phyloP scores from a whole-genome alignment of 2,329 filamentous ascomycete genomes.

The Setomelanomma holmii region DNA sequence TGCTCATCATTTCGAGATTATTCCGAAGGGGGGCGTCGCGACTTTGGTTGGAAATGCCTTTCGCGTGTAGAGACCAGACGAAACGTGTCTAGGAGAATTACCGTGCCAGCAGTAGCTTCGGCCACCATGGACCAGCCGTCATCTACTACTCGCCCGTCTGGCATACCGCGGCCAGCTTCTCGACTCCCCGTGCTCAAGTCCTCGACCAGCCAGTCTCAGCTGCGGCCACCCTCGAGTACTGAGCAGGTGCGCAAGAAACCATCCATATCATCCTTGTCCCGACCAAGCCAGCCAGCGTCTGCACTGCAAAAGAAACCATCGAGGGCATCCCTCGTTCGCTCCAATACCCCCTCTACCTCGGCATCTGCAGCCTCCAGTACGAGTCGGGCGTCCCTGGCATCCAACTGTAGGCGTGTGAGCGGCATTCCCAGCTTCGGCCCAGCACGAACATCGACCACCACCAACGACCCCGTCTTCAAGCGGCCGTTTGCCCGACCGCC shows the following conservation, averaged over 20 bases:
- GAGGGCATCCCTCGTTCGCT: constrained; percentile 34
- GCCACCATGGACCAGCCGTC: constrained; percentile 43
- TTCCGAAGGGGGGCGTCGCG: constrained; percentile 8
- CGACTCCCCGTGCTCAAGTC: constrained; percentile 59
- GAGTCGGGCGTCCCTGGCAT: constrained; percentile 31
- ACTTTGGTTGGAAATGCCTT: constrained; percentile 16
- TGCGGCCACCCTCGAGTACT: constrained; percentile 54
- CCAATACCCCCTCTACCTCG: constrained; percentile 27
- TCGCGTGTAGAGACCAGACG: constrained; percentile 2
- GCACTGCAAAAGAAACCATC: constrained; percentile 43
- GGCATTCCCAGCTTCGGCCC: constrained; percentile 25
- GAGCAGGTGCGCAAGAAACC: constrained; percentile 51
- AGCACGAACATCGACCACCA: neutral
- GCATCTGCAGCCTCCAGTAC: constrained; percentile 21
- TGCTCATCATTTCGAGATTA: neutral
- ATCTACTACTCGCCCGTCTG: constrained; percentile 39
- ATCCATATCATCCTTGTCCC: constrained; percentile 35
- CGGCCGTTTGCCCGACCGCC: constrained; percentile 45
- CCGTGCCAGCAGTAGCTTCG: constrained; percentile 14
- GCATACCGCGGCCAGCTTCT: constrained; percentile 58
- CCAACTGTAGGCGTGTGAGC: constrained; percentile 31
- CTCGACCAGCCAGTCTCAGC: constrained; percentile 47
- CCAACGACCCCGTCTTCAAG: constrained; percentile 43
- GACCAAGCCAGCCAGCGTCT: constrained; percentile 19
- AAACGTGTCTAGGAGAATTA: constrained; percentile 13